Evolutionary conservation across 257 asterid genomes (phyloP), one percentile per base, ranked within the genome.

Genomic region (Gynochthodes officinalis): DNA sequence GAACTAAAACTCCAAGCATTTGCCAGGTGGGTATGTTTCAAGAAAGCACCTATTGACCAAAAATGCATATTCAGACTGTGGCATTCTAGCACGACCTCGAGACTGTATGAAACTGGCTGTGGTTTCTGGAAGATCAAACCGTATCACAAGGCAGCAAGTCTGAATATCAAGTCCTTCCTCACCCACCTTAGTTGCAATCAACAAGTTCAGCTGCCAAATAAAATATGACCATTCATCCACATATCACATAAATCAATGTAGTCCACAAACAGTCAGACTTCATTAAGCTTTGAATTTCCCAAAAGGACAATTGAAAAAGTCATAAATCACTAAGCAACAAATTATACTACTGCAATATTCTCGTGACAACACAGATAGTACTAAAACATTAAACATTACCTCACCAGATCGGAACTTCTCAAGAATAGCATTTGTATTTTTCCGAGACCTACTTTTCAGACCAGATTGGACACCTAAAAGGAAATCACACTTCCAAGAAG

Each of bases 91-190:
- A 64, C 98, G 98, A 7, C 99, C 99, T 79, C 96, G 85, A 66
- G 99, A 95, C 82, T 95, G 99, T 81, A 95, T 95, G 76, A 95
- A 95, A 81, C 99, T 95, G 77, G 99, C 81, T 79, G 92, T 93
- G 42, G 98, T 95, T 86, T 95, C 98, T 46, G 99, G 99, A 80
- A 95, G 96, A 86, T 95, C 99, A 81, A 91, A 92, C 64, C 99
- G 92, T 79, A 95, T 86, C n/a, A 95, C 99, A 39, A 95, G 97
- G 88, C 98, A 90, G 80, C 99, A 95, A 75, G 99, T 95, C 84
- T 95, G 99, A 73, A 95, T 95, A 84, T 95, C 98, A 77, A 95
- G 97, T 70, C 99, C 99, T 82, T 95, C 99, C 84, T 95, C 99
- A 14, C 98, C 99, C 73, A 95, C 99, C 83, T 95, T 95, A 75